Conservation (phyloP, 148 eudicot species). For the Fagopyrum homotropicum region DNA sequence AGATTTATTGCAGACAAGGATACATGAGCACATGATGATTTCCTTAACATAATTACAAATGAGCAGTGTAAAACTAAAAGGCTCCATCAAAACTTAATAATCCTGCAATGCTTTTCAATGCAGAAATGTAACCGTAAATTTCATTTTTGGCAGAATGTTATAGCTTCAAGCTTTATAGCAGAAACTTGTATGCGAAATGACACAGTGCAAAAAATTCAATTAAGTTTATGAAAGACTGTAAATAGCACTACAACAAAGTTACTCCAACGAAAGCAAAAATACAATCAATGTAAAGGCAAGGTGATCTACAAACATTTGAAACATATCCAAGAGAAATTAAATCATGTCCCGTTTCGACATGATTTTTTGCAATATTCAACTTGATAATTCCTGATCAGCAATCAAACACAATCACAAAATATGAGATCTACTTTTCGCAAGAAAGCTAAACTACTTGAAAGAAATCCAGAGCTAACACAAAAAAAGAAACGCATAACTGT, state of each 20-base stretch:
- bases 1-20: constrained; percentile 3
- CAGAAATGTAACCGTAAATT: background rate
- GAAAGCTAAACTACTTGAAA: background rate
- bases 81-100: background rate
- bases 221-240: background rate
- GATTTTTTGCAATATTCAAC: background rate
- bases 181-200: background rate
- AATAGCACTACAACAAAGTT: background rate
- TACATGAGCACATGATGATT: background rate
- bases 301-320: background rate
- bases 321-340: background rate
- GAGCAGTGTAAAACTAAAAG: background rate
- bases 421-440: constrained; percentile 1
- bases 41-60: background rate
- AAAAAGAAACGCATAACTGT: background rate
- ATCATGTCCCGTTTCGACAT: background rate
- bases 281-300: no score
- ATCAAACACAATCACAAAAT: background rate
- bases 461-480: background rate
- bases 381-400: background rate
- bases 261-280: background rate
- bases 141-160: background rate
- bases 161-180: background rate
- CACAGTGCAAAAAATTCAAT: background rate
- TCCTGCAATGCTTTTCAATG: background rate